Conservation (phyloP, 1,284 basidiomycete species). For the Volvariella volvacea region DNA sequence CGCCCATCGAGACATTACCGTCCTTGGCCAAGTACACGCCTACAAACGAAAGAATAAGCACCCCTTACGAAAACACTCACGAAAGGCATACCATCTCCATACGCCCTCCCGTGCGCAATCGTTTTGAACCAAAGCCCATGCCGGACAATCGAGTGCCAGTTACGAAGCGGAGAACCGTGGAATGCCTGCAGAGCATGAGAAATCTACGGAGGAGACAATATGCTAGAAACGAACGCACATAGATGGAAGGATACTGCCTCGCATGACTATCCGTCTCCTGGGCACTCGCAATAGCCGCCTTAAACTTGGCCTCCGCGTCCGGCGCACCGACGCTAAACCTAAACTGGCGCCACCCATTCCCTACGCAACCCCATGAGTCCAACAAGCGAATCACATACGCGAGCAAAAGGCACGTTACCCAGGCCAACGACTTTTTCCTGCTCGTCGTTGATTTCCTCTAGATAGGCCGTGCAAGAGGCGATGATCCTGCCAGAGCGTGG, state of each 20-base stretch:
- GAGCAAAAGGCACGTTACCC: conserved; percentile 25
- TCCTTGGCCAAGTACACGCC: conserved; percentile 63
- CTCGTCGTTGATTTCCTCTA: conserved; percentile 48
- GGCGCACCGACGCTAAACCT: conserved; percentile 60
- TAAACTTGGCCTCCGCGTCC: conserved; percentile 58
- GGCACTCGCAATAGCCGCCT: conserved; percentile 31
- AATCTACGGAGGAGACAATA: conserved; percentile 1
- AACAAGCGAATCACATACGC: neutral
- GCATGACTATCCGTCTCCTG: conserved; percentile 30
- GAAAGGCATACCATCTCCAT: conserved; percentile 49
- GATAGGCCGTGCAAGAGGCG: conserved; percentile 57
- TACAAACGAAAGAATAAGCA: conserved; percentile 16
- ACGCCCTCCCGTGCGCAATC: conserved; percentile 44
- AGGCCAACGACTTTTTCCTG: conserved; percentile 45
- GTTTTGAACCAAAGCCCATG: conserved; percentile 56
- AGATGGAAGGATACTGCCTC: conserved; percentile 43
- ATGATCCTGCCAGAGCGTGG: conserved; percentile 39
- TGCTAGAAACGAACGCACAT: conserved; percentile 27
- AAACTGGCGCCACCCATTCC: conserved; percentile 46
- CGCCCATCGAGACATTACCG: conserved; percentile 35
- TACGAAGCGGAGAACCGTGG: conserved; percentile 51
- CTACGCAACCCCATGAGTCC: conserved; percentile 19
- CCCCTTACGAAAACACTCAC: too few species aligned
- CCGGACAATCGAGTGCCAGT: conserved; percentile 66
- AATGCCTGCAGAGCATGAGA: conserved; percentile 37